Conservation (phyloP, 352 stramenopile species). For the Globisporangium recalcitrans region DNA sequence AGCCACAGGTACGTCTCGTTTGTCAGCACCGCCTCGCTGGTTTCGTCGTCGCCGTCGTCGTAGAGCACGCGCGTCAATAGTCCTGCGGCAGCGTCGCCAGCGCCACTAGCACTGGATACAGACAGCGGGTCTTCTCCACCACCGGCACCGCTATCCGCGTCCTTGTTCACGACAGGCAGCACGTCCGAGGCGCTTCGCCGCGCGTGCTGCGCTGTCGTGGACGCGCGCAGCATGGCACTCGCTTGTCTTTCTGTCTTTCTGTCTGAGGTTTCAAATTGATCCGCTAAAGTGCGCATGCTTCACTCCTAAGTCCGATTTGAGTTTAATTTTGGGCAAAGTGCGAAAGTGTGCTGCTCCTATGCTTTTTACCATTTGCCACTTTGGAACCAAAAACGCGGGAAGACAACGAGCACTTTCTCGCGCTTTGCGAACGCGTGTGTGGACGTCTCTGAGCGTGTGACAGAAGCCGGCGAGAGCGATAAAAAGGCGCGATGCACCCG, state of each 20-base stretch:
- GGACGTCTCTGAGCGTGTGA: neutral
- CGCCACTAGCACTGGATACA: neutral
- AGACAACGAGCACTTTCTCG: neutral
- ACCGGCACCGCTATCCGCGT: neutral
- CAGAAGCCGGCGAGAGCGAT: neutral
- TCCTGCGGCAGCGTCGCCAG: neutral
- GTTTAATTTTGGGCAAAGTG: neutral
- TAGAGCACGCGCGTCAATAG: neutral
- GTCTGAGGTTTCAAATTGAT: neutral
- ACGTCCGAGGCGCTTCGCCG: constrained; percentile 4
- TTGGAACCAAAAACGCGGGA: neutral
- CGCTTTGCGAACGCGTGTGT: neutral
- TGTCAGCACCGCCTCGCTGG: constrained; percentile 28
- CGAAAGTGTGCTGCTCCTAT: neutral
- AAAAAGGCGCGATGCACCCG: constrained; percentile 4
- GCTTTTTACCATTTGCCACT: constrained; percentile 1
- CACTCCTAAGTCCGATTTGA: neutral
- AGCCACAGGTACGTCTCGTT: constrained; percentile 66
- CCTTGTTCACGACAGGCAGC: constrained; percentile 10
- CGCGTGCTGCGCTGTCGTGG: constrained; percentile 8
- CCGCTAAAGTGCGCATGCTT: neutral
- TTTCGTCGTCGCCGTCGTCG: constrained; percentile 15
- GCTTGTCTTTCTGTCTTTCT: neutral
- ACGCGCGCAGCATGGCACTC: constrained; percentile 11
- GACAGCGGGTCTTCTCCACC: neutral